Conservation (phyloP, 1,284 basidiomycete genomes). For the Coniferiporia sulphurascens region DNA sequence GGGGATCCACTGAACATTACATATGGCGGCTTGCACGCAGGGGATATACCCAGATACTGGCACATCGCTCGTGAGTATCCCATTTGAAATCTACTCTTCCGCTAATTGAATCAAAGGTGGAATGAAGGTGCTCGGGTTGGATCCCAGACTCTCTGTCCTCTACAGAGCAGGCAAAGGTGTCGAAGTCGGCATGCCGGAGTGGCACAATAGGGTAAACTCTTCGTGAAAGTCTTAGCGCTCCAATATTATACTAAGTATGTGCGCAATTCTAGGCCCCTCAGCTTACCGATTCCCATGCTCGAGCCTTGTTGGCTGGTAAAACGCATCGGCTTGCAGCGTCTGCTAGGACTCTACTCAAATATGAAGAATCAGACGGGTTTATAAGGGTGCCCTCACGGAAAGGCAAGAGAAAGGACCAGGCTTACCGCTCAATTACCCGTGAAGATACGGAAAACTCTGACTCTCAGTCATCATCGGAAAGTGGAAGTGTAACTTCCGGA, state of each 20-base stretch:
- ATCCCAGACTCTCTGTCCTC: slow-evolving; percentile 40
- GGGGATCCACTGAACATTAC: slow-evolving; percentile 66
- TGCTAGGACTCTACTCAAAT: slow-evolving; percentile 36
- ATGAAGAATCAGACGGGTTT: slow-evolving; percentile 63
- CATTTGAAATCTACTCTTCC: slow-evolving; percentile 35
- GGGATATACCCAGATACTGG: slow-evolving; percentile 65
- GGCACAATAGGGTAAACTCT: slow-evolving; percentile 5
- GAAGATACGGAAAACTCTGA: slow-evolving; percentile 31
- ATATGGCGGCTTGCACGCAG: slow-evolving; percentile 62
- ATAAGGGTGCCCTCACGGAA: slow-evolving; percentile 46
- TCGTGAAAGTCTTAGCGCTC: slow-evolving; percentile 7
- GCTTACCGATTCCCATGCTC: slow-evolving; percentile 52
- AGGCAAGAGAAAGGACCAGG: slow-evolving; percentile 31
- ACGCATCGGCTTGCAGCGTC: slow-evolving; percentile 41
- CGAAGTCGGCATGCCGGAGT: slow-evolving; percentile 42
- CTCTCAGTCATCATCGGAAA: slow-evolving; percentile 38
- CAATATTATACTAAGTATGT: slow-evolving; percentile 14
- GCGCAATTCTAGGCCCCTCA: slow-evolving; percentile 38
- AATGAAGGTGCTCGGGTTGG: slow-evolving; percentile 58
- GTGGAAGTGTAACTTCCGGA: slow-evolving; percentile 32
- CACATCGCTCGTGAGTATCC: slow-evolving; percentile 47
- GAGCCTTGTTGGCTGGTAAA: slow-evolving; percentile 47
- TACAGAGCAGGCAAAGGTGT: slow-evolving; percentile 50
- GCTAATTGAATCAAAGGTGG: slow-evolving; percentile 56
- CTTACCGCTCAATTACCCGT: slow-evolving; percentile 48